phyloP scores from a whole-genome alignment of 495 filamentous ascomycete species.

The Penicillium canescens region DNA sequence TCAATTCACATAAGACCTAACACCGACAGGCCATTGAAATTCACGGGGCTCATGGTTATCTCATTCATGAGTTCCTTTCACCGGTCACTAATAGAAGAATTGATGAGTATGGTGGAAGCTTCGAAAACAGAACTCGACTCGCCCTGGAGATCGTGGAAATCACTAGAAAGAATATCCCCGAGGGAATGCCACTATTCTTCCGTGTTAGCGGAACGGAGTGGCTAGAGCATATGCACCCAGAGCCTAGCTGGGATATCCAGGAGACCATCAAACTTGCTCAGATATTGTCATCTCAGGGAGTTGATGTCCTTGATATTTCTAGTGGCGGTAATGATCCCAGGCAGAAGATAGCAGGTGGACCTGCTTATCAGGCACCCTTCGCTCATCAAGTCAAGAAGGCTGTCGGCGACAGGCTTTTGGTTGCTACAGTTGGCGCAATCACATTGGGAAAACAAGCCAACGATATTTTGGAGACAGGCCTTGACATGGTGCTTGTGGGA shows the following conservation, averaged over 20 bases:
- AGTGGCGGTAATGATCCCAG: no score
- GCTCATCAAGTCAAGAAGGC: not conserved
- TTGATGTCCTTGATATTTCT: no score
- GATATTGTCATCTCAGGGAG: no score
- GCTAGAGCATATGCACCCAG: no score
- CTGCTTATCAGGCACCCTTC: no score
- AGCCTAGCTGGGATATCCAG: no score
- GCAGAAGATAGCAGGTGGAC: no score
- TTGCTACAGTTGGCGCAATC: not conserved
- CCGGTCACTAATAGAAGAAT: conserved; percentile 58
- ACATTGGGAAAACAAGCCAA: conserved; percentile 44
- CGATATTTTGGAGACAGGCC: conserved; percentile 48
- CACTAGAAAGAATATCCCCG: conserved; percentile 33
- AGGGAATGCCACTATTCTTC: not conserved
- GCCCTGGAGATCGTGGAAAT: conserved; percentile 54
- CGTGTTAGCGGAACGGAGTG: not conserved
- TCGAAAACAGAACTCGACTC: conserved; percentile 59
- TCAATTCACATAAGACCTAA: no score
- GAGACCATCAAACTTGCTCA: no score
- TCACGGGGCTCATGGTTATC: conserved; percentile 60
- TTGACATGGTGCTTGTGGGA: conserved; percentile 60
- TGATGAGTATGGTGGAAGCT: conserved; percentile 61
- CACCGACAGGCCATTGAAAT: no score
- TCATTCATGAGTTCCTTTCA: conserved; percentile 60
- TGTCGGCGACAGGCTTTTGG: not conserved